These are phyloP conservation scores for Austroboletus eburneus DNA, from an alignment of 768 basidiomycete species.

Conservation along the genomic window DNA sequence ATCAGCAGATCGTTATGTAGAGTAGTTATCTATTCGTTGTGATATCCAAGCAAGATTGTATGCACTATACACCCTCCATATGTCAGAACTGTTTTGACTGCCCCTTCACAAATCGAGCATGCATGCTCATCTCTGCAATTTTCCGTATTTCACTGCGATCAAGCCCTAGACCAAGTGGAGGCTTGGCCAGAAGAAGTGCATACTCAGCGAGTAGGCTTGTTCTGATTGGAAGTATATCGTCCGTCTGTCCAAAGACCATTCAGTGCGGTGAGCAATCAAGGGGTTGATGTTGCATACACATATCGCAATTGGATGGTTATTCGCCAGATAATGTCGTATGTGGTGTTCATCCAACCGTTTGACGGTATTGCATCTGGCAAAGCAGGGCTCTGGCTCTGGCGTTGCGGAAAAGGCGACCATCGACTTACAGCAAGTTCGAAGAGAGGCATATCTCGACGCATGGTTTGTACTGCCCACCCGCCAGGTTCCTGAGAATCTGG, in stretches of 20 bases:
- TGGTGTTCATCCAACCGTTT: slow-evolving; percentile 64
- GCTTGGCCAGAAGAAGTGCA: slow-evolving; percentile 66
- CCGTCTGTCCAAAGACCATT: slow-evolving; percentile 53
- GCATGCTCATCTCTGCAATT: slow-evolving; percentile 62
- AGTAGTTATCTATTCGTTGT: neutral
- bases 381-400: neutral
- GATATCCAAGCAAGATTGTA: no score
- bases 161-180: slow-evolving; percentile 72
- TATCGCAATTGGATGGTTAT: slow-evolving; percentile 67
- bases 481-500: slow-evolving; percentile 12
- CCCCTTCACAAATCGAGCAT: slow-evolving; percentile 23
- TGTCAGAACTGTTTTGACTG: neutral
- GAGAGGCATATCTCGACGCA: slow-evolving; percentile 80
- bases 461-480: slow-evolving; percentile 36
- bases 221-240: slow-evolving; percentile 75
- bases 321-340: slow-evolving; percentile 58
- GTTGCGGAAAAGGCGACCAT: neutral
- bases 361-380: slow-evolving; percentile 64
- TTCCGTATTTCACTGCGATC: slow-evolving; percentile 49
- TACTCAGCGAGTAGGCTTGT: slow-evolving; percentile 76
- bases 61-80: no score
- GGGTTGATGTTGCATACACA: slow-evolving; percentile 47
- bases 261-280: neutral
- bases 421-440: slow-evolving; percentile 67
- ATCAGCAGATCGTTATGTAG: no score